phyloP scores from a whole-genome alignment of 148 eudicot species.

The Cornus florida region DNA sequence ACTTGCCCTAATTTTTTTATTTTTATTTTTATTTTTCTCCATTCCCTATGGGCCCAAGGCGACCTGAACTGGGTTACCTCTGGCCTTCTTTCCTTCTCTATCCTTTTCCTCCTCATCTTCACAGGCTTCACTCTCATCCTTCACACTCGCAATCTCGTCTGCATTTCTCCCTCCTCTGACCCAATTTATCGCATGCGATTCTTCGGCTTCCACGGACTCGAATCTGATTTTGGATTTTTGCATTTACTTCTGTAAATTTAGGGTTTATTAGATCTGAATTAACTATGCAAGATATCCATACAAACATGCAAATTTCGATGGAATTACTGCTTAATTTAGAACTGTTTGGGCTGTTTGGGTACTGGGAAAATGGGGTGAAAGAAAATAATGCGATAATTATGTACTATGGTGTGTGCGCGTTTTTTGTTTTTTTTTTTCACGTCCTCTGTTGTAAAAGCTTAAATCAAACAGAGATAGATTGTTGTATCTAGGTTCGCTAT shows the following conservation, averaged over 20 bases:
- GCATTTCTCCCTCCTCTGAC: constrained; percentile 41
- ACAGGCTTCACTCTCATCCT: constrained; percentile 42
- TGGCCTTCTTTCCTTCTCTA: constrained; percentile 51
- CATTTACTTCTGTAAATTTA: neutral
- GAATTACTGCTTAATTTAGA: neutral
- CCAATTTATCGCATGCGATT: constrained; percentile 52
- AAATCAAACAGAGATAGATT: neutral
- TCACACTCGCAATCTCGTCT: constrained; percentile 58
- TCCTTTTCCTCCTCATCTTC: constrained; percentile 36
- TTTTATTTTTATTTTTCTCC: too few species aligned
- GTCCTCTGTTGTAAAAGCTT: neutral
- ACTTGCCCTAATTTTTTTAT: too few species aligned
- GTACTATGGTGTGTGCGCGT: too few species aligned
- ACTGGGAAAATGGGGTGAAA: neutral
- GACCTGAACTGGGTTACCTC: too few species aligned
- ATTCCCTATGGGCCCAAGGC: too few species aligned
- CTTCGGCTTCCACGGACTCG: constrained; percentile 65
- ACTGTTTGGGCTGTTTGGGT: neutral
- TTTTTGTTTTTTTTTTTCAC: too few species aligned
- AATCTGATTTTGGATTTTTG: constrained; percentile 68
- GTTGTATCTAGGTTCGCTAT: neutral
- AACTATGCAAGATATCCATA: neutral
- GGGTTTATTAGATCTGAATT: constrained; percentile 11
- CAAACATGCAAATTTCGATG: neutral
- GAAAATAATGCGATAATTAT: neutral